A percentile compares a stretch with the other conserved stretches of the same genome.
Evolutionary conservation across 495 filamentous ascomycete species (phyloP).

Genomic region (Neurospora pannonica): DNA sequence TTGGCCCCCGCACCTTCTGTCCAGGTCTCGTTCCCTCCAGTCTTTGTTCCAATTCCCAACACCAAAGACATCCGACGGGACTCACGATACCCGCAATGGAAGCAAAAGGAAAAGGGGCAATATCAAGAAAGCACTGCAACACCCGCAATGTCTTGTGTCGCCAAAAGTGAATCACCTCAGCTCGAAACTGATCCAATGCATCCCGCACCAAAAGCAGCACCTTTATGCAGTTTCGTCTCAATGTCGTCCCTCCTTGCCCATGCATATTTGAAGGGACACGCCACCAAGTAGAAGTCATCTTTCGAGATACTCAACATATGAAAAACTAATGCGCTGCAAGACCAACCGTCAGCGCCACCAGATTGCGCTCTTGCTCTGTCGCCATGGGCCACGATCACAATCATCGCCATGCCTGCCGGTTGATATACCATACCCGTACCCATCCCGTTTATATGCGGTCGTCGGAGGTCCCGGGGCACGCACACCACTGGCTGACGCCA

Average conservation of each 20-base stretch:
- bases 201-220: not conserved
- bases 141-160: not conserved
- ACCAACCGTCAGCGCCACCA: not conserved
- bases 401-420: not conserved
- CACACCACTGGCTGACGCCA: not conserved
- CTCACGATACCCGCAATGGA: not conserved
- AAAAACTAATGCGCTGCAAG: not conserved
- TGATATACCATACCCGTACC: not conserved
- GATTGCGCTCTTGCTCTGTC: not conserved
- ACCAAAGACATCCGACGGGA: not conserved
- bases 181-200: not conserved
- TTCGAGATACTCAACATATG: not conserved
- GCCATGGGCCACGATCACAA: not conserved
- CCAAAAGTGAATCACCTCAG: not conserved
- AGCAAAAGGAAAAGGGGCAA: not conserved
- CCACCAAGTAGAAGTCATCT: not conserved
- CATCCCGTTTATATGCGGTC: not conserved
- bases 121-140: not conserved
- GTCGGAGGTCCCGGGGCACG: not conserved
- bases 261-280: not conserved
- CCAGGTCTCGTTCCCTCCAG: no score
- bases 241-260: not conserved
- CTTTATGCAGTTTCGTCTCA: no score
- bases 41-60: not conserved
- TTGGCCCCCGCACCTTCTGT: no score